A percentile compares a stretch with the other conserved stretches of the same genome.
These are phyloP conservation scores for Taphrina confusa DNA, from an alignment of 1,139 yeast genomes.

Conservation along the genomic window DNA sequence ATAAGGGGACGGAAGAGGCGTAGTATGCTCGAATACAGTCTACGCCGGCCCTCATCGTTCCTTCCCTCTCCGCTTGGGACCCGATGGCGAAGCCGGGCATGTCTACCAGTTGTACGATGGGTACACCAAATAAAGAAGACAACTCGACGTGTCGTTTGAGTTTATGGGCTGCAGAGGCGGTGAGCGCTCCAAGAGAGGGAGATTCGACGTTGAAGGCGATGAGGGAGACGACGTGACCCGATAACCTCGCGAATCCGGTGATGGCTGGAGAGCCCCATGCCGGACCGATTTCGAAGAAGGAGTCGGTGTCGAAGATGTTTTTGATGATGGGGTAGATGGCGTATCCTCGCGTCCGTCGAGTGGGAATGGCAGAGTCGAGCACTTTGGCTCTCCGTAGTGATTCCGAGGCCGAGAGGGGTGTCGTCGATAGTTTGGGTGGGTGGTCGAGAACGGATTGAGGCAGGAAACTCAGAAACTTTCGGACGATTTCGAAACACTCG, in stretches of 20 bases:
- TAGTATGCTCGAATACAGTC: conserved; percentile 31
- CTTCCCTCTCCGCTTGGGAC: conserved; percentile 28
- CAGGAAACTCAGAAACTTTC: conserved; percentile 20
- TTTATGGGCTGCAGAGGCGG: conserved; percentile 28
- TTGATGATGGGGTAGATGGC: conserved; percentile 30
- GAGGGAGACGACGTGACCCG: conserved; percentile 18
- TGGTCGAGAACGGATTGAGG: conserved; percentile 29
- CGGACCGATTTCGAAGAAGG: conserved; percentile 30
- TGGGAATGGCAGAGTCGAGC: conserved; percentile 25
- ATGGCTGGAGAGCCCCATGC: conserved; percentile 28
- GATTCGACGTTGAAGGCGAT: conserved; percentile 28
- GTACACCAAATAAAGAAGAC: conserved; percentile 21
- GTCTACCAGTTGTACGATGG: conserved; percentile 27
- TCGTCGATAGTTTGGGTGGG: conserved; percentile 18
- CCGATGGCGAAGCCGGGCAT: conserved; percentile 35
- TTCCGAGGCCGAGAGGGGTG: conserved; percentile 2
- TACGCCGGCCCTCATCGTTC: conserved; percentile 34
- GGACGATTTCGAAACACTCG: conserved; percentile 22
- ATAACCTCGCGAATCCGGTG: conserved; percentile 26
- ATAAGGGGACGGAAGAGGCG: conserved; percentile 21
- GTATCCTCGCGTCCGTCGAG: conserved; percentile 16
- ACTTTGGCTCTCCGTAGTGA: not conserved
- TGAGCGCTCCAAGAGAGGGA: conserved; percentile 29
- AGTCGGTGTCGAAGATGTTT: conserved; percentile 11
- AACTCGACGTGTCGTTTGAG: conserved; percentile 26